Evolutionary conservation across 139 green algal genomes (phyloP), one percentile per base, ranked within the genome.

Genomic region (Yamagishiella unicocca): DNA sequence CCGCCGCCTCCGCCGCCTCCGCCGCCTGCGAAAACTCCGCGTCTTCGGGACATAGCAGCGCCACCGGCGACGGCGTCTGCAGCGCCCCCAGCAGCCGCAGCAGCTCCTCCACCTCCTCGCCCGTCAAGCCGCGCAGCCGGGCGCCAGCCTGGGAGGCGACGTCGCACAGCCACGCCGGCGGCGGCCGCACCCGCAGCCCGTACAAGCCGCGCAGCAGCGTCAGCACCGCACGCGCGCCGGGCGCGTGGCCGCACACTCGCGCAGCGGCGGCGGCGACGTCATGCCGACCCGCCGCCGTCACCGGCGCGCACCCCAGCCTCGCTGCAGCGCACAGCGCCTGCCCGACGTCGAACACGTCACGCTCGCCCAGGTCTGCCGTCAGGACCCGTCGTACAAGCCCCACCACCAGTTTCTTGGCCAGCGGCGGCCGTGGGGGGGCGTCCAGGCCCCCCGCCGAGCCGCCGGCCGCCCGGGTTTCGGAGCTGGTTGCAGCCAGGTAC

Each of bases 251-350:
- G 38, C n/a, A 31, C 8, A 45, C 80, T 0, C 43, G 43, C 33
- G 10, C 31, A 9, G 24, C 80, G 31, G 64, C 64, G 4, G 19
- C 4, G 5, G 5, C 46, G 31, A 86, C 25, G 10, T 42, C 79
- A 3, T 12, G 1, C 22, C n/a, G 31, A n/a, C 31, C 64, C 31
- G 31, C 43, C 31, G 31, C 6, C 3, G 43, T 50, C 1, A 12
- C 10, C 2, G 80, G 38, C 10, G 37, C 31, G n/a, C 21, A 53
- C 22, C 80, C 64, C 5, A 86, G 64, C 64, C 27, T 43, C 3
- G 80, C 80, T 12, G 80, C 80, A 21, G 80, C 62, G 29, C 22
- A 50, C 42, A 86, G 42, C 64, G 64, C 80, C 43, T 6, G 35
- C 10, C 25, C 66, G 27, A 86, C 43, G 31, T 74, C 43, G 42